Percentiles rank a stretch among this genome's conserved stretches.
phyloP scores from a whole-genome alignment of 352 stramenopile genomes.

The Ophiocytium majus region DNA sequence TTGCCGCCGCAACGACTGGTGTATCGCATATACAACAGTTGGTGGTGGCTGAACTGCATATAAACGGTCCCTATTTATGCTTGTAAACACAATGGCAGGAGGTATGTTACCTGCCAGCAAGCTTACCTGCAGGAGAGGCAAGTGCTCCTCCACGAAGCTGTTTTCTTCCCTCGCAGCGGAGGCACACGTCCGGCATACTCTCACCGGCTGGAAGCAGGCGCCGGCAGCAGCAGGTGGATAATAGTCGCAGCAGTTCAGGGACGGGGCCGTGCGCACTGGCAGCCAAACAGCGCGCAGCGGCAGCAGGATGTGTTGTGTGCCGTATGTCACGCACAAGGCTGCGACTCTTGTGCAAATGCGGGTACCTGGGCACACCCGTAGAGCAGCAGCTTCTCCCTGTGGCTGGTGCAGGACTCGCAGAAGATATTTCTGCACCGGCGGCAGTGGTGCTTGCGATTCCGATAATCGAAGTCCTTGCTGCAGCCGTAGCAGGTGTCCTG shows the following conservation, averaged over 20 bases:
- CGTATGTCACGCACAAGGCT: background rate
- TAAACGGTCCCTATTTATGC: background rate
- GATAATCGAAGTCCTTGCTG: background rate
- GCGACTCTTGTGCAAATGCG: background rate
- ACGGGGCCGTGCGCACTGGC: no score
- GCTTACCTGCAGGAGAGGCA: background rate
- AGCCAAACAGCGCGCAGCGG: no score
- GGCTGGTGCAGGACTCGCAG: background rate
- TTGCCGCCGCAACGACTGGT: no score
- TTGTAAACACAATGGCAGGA: background rate
- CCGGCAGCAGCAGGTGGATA: background rate
- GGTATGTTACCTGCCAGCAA: background rate
- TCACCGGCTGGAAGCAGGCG: background rate
- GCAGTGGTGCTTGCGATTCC: background rate
- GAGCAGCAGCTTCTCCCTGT: background rate
- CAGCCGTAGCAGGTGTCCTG: background rate
- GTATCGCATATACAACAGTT: no score
- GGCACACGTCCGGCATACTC: background rate
- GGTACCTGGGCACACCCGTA: background rate
- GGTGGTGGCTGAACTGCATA: no score
- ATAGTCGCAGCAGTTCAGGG: background rate
- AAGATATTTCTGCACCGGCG: background rate
- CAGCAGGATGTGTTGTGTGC: no score
- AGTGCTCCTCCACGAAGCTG: background rate
- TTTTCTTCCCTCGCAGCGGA: background rate